Conservation (phyloP, 2,329 filamentous ascomycete genomes). For the Fulvia fulva region DNA sequence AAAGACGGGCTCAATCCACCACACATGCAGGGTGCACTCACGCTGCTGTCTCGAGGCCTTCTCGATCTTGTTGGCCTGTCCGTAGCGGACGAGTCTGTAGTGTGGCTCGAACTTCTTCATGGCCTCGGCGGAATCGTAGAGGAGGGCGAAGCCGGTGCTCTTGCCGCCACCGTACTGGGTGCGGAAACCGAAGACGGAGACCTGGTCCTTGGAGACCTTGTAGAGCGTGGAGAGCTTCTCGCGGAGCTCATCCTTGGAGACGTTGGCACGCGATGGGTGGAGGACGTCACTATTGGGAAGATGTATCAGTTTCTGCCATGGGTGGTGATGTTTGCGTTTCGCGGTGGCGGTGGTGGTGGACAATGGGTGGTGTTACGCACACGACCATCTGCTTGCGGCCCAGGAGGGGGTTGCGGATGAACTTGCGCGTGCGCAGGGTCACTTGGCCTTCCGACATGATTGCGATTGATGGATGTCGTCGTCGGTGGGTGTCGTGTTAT, state of each 20-base stretch:
- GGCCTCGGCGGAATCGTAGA: constrained; percentile 97
- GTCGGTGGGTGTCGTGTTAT: constrained; percentile 1
- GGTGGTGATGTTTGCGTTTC: constrained; percentile 4
- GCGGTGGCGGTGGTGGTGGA: constrained; percentile 1
- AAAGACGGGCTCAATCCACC: constrained; percentile 7
- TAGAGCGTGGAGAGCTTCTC: constrained; percentile 91
- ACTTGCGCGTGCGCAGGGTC: constrained; percentile 87
- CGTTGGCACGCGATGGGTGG: constrained; percentile 96
- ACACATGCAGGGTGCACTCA: constrained; percentile 56
- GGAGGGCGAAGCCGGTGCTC: constrained; percentile 96
- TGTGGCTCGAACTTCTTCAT: constrained; percentile 99
- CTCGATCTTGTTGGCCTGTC: constrained; percentile 90
- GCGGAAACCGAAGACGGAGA: constrained; percentile 96
- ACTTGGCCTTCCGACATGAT: constrained; percentile 78
- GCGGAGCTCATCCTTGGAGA: constrained; percentile 98
- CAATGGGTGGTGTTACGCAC: constrained; percentile 46
- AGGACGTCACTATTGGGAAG: constrained; percentile 78
- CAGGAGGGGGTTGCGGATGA: constrained; percentile 99
- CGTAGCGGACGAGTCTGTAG: constrained; percentile 94
- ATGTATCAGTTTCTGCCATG: constrained; percentile 19
- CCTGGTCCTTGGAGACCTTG: constrained; percentile 97
- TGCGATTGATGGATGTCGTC: constrained; percentile 25
- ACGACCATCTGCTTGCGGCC: constrained; percentile 99
- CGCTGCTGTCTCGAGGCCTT: constrained; percentile 97
- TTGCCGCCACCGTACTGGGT: constrained; percentile 99